Conservation (phyloP, 2,329 filamentous ascomycete genomes). For the Epichloe elymi region DNA sequence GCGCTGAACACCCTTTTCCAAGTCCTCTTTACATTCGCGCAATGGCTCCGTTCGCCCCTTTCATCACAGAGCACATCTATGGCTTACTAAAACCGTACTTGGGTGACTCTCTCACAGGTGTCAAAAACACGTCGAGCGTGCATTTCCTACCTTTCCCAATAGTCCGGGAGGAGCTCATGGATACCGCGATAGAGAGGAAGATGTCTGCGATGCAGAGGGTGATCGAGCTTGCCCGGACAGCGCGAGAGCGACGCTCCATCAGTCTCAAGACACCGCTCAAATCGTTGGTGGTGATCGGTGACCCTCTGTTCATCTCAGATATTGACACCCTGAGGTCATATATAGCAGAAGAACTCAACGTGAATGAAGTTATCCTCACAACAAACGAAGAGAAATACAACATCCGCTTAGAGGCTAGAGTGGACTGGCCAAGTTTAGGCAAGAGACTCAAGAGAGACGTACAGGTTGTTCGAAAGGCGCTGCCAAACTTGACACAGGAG, state of each 20-base stretch:
- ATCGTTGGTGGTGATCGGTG: slow-evolving; percentile 70
- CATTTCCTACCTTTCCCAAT: slow-evolving; percentile 79
- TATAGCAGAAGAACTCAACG: slow-evolving; percentile 73
- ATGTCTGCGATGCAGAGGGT: slow-evolving; percentile 80
- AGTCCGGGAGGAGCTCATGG: slow-evolving; percentile 69
- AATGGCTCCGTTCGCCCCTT: slow-evolving; percentile 79
- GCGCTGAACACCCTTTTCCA: slow-evolving; percentile 81
- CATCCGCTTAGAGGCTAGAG: slow-evolving; percentile 70
- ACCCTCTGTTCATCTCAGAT: slow-evolving; percentile 67
- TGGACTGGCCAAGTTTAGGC: slow-evolving; percentile 77
- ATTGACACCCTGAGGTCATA: slow-evolving; percentile 42
- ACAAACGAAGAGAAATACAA: slow-evolving; percentile 73
- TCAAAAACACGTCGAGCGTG: slow-evolving; percentile 61
- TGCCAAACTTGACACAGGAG: slow-evolving; percentile 59
- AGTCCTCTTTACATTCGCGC: slow-evolving; percentile 70
- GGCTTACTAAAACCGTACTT: slow-evolving; percentile 66
- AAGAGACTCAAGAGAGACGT: slow-evolving; percentile 90
- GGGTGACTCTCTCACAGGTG: slow-evolving; percentile 45
- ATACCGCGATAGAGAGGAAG: slow-evolving; percentile 64
- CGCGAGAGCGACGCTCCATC: slow-evolving; percentile 64
- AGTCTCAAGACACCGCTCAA: slow-evolving; percentile 75
- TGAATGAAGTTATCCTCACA: slow-evolving; percentile 54
- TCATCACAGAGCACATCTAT: slow-evolving; percentile 59
- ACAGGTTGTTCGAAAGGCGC: slow-evolving; percentile 69
- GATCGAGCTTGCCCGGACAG: slow-evolving; percentile 70